Percentiles rank a stretch among this genome's conserved stretches.
These are phyloP conservation scores for Zopfia rhizophila DNA, from an alignment of 2,329 filamentous ascomycete genomes.

Conservation along the genomic window DNA sequence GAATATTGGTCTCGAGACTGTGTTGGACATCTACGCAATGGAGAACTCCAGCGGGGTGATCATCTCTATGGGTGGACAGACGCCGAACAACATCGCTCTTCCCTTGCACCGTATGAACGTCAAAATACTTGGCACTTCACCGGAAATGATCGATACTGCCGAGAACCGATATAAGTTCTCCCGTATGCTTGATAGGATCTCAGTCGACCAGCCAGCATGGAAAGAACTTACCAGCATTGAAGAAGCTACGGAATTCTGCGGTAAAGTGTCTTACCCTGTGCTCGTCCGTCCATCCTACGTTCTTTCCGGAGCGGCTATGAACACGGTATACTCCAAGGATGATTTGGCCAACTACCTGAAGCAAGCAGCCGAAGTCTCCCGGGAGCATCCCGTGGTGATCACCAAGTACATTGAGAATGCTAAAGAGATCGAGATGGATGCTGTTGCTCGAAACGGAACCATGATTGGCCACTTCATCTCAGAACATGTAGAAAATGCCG, in stretches of 20 bases:
- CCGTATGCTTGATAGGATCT: constrained; percentile 94
- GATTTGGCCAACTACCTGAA: constrained; percentile 89
- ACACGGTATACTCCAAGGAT: constrained; percentile 96
- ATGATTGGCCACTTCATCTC: constrained; percentile 97
- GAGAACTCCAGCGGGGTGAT: constrained; percentile 87
- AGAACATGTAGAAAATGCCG: constrained; percentile 98
- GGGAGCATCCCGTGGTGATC: constrained; percentile 96
- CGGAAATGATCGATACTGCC: constrained; percentile 98
- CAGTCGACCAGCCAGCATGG: constrained; percentile 96
- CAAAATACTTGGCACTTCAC: constrained; percentile 93
- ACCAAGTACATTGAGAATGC: constrained; percentile 99
- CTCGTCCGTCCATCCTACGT: constrained; percentile 97
- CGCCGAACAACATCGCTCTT: constrained; percentile 96
- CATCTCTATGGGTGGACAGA: constrained; percentile 96
- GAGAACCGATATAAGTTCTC: constrained; percentile 99
- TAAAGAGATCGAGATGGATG: constrained; percentile 99
- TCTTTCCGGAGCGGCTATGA: constrained; percentile 97
- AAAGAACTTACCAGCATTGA: constrained; percentile 96
- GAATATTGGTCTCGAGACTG: constrained; percentile 88
- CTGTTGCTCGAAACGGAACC: constrained; percentile 87
- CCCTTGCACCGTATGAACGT: constrained; percentile 88
- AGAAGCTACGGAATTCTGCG: constrained; percentile 87
- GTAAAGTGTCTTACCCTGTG: constrained; percentile 90
- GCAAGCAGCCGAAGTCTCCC: constrained; percentile 92
- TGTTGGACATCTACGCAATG: constrained; percentile 92